Conservation (phyloP, 768 basidiomycete genomes). For the Tephrocybe sp. region DNA sequence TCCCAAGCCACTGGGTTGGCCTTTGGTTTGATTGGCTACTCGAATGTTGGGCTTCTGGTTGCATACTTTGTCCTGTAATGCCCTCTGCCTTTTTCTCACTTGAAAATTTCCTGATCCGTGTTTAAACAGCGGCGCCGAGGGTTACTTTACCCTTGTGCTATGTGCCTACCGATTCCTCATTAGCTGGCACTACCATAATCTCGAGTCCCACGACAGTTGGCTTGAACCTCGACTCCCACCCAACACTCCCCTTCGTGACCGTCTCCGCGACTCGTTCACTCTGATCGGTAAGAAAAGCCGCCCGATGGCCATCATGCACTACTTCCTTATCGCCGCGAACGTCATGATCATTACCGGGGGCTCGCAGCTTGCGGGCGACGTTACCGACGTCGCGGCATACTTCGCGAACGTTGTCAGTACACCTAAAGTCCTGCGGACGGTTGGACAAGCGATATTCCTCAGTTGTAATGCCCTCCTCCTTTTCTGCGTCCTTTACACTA, state of each 20-base stretch:
- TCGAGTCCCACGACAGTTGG: slow-evolving; percentile 29
- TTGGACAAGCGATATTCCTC: slow-evolving; percentile 34
- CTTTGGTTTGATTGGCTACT: slow-evolving; percentile 31
- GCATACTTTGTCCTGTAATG: slow-evolving; percentile 30
- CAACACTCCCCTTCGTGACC: slow-evolving; percentile 14
- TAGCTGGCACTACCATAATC: slow-evolving; percentile 35
- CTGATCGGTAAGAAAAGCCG: slow-evolving; percentile 21
- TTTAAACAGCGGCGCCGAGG: slow-evolving; percentile 24
- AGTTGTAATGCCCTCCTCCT: slow-evolving; percentile 25
- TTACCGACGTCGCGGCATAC: slow-evolving; percentile 9
- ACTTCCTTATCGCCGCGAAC: slow-evolving; percentile 31
- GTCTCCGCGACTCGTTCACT: slow-evolving; percentile 24
- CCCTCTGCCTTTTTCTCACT: background rate
- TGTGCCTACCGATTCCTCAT: slow-evolving; percentile 35
- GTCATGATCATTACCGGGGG: slow-evolving; percentile 33
- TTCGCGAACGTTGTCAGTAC: slow-evolving; percentile 12
- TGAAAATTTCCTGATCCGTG: background rate
- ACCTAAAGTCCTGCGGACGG: slow-evolving; percentile 28
- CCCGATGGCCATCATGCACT: slow-evolving; percentile 32
- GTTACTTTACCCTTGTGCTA: slow-evolving; percentile 32
- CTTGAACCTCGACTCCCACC: slow-evolving; percentile 29
- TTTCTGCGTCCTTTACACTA: slow-evolving; percentile 25
- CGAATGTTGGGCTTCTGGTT: slow-evolving; percentile 26
- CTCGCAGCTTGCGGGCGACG: slow-evolving; percentile 26
- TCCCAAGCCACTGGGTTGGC: slow-evolving; percentile 35